Percentiles rank a stretch among this genome's conserved stretches.
Conservation (phyloP, 805 yeast genomes). For the Wickerhamomyces alni region DNA sequence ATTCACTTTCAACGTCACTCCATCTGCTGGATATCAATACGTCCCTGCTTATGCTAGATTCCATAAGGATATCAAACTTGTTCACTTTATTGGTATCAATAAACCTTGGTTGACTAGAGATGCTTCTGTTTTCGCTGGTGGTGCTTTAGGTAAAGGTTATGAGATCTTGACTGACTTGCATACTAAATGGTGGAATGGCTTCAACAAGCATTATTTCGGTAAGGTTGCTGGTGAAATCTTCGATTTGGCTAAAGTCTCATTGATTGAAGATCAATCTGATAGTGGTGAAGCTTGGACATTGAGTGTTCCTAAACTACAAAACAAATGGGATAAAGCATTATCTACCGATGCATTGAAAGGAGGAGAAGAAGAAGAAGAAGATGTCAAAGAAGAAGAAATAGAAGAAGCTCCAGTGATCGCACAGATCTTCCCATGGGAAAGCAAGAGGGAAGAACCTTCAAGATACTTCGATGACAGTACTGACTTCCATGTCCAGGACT, state of each 20-base stretch:
- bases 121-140: conserved; percentile 3
- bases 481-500: conserved; percentile 11
- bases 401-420: neutral
- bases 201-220: conserved; percentile 14
- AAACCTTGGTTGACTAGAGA: conserved; percentile 45
- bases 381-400: neutral
- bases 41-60: conserved; percentile 63
- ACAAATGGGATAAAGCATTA: conserved; percentile 11
- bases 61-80: conserved; percentile 32
- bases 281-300: conserved; percentile 12
- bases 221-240: conserved; percentile 11
- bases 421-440: conserved; percentile 24
- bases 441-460: conserved; percentile 7
- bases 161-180: conserved; percentile 7
- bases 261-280: conserved; percentile 6
- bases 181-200: conserved; percentile 17
- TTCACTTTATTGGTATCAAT: conserved; percentile 61
- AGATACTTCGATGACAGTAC: conserved; percentile 13
- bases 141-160: conserved; percentile 9
- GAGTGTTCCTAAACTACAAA: conserved; percentile 5
- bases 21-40: conserved; percentile 60
- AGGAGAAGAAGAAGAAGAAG: conserved; percentile 1
- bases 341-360: neutral
- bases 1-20: conserved; percentile 77
- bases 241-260: conserved; percentile 1